A percentile compares a stretch with the other conserved stretches of the same genome.
Evolutionary conservation across 2,329 filamentous ascomycete species (phyloP).

Genomic region (Cladosporium sp.): DNA sequence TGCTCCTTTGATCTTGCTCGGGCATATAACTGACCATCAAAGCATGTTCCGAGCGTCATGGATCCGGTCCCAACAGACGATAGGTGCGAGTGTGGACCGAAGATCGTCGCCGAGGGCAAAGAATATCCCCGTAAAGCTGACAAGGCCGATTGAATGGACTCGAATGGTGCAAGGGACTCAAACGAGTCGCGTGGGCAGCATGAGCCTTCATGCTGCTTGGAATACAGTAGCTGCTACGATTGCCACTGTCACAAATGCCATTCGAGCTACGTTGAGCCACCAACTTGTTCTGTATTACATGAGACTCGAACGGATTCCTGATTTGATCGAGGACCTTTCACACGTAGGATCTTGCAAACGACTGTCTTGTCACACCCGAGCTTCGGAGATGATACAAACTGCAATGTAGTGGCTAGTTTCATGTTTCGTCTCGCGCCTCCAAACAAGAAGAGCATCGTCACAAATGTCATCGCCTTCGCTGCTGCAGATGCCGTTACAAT

Average conservation of each 20-base stretch:
- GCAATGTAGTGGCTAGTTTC: not conserved
- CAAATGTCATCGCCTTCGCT: too few relatives aligned
- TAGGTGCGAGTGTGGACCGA: slow-evolving; percentile 66
- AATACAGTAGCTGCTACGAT: not conserved
- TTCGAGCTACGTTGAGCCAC: not conserved
- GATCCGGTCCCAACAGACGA: slow-evolving; percentile 58
- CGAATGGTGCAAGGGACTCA: not conserved
- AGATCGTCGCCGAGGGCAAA: slow-evolving; percentile 61
- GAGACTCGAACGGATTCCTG: not conserved
- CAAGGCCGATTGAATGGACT: slow-evolving; percentile 19
- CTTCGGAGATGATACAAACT: not conserved
- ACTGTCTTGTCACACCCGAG: not conserved
- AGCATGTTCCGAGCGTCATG: slow-evolving; percentile 62
- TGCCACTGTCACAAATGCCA: not conserved
- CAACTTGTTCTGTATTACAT: not conserved
- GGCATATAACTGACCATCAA: not conserved
- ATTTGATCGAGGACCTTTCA: not conserved
- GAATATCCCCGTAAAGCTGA: slow-evolving; percentile 65
- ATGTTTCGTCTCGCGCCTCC: not conserved
- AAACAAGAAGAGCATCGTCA: not conserved
- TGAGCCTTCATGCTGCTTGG: not conserved
- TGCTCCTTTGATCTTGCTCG: not conserved
- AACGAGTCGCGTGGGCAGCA: slow-evolving; percentile 19
- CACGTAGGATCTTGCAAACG: not conserved
- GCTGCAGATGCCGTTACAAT: not conserved